Evolutionary conservation across 2,329 filamentous ascomycete species (phyloP).

Genomic region (Pestalotiopsis sp.): DNA sequence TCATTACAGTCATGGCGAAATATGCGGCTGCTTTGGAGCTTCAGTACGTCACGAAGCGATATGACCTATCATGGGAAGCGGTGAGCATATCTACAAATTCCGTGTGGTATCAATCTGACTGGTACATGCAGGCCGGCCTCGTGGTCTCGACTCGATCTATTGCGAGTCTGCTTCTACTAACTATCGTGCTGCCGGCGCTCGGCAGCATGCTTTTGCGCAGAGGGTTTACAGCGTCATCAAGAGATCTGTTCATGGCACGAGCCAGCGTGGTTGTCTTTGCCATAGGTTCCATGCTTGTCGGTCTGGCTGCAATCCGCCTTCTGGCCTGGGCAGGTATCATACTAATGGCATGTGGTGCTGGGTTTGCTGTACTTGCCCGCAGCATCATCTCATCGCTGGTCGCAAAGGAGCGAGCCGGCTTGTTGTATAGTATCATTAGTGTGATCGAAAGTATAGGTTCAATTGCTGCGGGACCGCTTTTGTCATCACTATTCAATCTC

Average conservation of each 20-base stretch:
- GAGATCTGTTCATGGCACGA: neutral
- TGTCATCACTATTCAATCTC: neutral
- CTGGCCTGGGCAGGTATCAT: neutral
- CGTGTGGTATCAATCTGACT: neutral
- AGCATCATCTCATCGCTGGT: neutral
- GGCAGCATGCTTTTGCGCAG: neutral
- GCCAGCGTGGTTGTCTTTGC: neutral
- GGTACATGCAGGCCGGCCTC: neutral
- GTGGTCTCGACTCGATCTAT: neutral
- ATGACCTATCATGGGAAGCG: neutral
- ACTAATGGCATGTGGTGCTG: neutral
- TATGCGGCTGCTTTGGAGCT: neutral
- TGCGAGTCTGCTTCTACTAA: neutral
- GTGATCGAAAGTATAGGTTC: neutral
- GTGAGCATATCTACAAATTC: neutral
- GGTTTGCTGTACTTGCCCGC: neutral
- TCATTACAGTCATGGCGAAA: neutral
- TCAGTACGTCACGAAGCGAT: neutral
- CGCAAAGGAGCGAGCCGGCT: neutral
- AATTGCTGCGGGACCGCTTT: neutral
- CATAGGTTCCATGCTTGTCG: neutral
- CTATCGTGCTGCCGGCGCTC: neutral
- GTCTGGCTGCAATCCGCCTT: neutral
- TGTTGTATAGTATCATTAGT: neutral
- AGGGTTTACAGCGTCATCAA: neutral